phyloP scores from a whole-genome alignment of 2,329 filamentous ascomycete genomes.

The Phyllosticta ampelicida region DNA sequence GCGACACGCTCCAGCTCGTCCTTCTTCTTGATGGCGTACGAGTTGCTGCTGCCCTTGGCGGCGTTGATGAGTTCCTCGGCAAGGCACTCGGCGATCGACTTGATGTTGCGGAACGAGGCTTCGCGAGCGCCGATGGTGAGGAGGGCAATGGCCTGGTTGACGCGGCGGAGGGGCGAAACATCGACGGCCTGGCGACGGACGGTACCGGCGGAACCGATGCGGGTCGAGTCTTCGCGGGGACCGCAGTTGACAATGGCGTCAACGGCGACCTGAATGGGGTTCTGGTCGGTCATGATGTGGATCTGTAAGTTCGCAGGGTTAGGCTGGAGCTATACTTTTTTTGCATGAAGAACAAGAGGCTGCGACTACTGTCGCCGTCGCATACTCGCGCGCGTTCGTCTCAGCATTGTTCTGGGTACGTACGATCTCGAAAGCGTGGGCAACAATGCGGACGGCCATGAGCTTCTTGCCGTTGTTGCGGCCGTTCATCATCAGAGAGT shows the following conservation, averaged over 20 bases:
- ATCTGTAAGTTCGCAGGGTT: conserved; percentile 50
- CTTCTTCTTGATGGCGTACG: conserved; percentile 99
- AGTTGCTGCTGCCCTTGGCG: conserved; percentile 99
- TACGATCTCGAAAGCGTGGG: conserved; percentile 99
- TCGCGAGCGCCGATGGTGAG: conserved; percentile 98
- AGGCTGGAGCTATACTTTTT: not conserved
- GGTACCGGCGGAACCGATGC: conserved; percentile 98
- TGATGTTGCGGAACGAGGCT: conserved; percentile 99
- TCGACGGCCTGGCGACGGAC: conserved; percentile 99
- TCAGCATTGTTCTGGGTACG: conserved; percentile 33
- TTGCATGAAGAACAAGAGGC: not conserved
- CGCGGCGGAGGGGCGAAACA: conserved; percentile 97
- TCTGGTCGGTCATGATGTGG: conserved; percentile 99
- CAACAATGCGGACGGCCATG: conserved; percentile 98
- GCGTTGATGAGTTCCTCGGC: conserved; percentile 99
- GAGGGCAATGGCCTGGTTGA: conserved; percentile 99
- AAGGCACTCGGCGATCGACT: conserved; percentile 98
- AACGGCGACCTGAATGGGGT: conserved; percentile 99
- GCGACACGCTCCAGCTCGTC: conserved; percentile 99
- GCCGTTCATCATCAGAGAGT: conserved; percentile 99
- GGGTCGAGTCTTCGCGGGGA: conserved; percentile 98
- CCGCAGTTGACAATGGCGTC: conserved; percentile 99
- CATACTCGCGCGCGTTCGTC: not conserved
- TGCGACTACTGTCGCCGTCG: not conserved
- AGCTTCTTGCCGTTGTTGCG: conserved; percentile 99